Evolutionary conservation across 768 basidiomycete genomes (phyloP).

Genomic region (Leucosporidium yakuticum): DNA sequence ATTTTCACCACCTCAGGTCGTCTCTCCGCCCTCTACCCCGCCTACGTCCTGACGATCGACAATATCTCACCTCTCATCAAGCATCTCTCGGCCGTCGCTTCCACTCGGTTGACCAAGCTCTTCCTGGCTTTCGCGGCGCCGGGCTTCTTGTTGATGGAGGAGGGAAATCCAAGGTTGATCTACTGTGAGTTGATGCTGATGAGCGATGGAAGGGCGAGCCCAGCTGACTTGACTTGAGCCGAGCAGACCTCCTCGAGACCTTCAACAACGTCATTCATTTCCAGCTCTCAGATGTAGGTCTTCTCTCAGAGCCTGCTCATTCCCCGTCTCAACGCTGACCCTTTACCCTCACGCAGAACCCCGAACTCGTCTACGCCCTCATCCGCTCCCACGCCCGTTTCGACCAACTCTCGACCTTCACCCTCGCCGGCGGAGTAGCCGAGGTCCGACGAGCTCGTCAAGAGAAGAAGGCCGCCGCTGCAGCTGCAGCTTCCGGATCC

Average conservation of each 20-base stretch:
- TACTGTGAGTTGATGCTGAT: constrained; percentile 50
- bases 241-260: constrained; percentile 58
- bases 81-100: constrained; percentile 70
- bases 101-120: constrained; percentile 76
- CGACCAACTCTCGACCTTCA: constrained; percentile 86
- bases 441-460: constrained; percentile 60
- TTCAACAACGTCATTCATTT: constrained; percentile 80
- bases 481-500: constrained; percentile 20
- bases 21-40: constrained; percentile 79
- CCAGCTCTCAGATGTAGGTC: constrained; percentile 52
- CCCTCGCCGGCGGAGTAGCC: constrained; percentile 71
- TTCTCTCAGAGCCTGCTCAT: neutral
- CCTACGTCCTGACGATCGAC: constrained; percentile 79
- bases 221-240: constrained; percentile 36
- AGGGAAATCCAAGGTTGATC: constrained; percentile 85
- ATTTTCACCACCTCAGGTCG: constrained; percentile 79
- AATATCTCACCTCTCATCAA: constrained; percentile 84
- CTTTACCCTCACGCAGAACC: constrained; percentile 57
- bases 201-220: neutral
- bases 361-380: constrained; percentile 79
- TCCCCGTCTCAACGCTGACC: neutral
- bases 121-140: constrained; percentile 89
- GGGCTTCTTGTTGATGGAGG: constrained; percentile 80
- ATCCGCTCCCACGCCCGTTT: constrained; percentile 76
- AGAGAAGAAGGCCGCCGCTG: constrained; percentile 11